Evolutionary conservation across 2,329 filamentous ascomycete genomes (phyloP).

Genomic region (Sodiomyces alkalinus): DNA sequence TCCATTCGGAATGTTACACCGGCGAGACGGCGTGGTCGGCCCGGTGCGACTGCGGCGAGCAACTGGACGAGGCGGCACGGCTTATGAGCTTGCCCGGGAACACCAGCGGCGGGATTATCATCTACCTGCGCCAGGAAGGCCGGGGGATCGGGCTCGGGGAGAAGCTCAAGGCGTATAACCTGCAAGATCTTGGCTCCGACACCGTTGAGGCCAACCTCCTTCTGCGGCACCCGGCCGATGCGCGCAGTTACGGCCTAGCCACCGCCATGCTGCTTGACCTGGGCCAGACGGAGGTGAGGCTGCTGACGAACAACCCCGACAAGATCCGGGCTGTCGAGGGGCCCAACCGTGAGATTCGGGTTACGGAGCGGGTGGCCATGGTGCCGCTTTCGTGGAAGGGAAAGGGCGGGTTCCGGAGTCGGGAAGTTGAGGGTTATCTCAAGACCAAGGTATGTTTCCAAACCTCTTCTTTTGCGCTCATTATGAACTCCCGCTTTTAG

Average conservation of each 20-base stretch:
- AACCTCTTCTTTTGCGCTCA: not conserved
- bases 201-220: slow-evolving; percentile 93
- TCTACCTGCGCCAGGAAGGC: slow-evolving; percentile 91
- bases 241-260: slow-evolving; percentile 86
- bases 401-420: slow-evolving; percentile 65
- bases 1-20: slow-evolving; percentile 97
- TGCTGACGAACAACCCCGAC: slow-evolving; percentile 94
- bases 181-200: slow-evolving; percentile 93
- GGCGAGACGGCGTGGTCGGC: slow-evolving; percentile 98
- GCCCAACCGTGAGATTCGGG: slow-evolving; percentile 71
- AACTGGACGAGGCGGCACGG: slow-evolving; percentile 87
- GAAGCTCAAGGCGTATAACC: slow-evolving; percentile 95
- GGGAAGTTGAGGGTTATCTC: slow-evolving; percentile 86
- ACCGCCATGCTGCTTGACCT: slow-evolving; percentile 88
- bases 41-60: slow-evolving; percentile 93
- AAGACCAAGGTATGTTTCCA: slow-evolving; percentile 68
- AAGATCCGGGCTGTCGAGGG: slow-evolving; percentile 93
- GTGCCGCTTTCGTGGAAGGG: slow-evolving; percentile 88
- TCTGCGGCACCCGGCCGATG: slow-evolving; percentile 83
- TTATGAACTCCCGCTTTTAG: slow-evolving; percentile 1
- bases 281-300: slow-evolving; percentile 59
- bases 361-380: slow-evolving; percentile 88
- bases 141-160: slow-evolving; percentile 88
- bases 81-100: slow-evolving; percentile 65
- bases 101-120: slow-evolving; percentile 60